A percentile compares a stretch with the other conserved stretches of the same genome.
Evolutionary conservation across 1,139 yeast genomes (phyloP).

Genomic region (Hyphopichia khmerensis): DNA sequence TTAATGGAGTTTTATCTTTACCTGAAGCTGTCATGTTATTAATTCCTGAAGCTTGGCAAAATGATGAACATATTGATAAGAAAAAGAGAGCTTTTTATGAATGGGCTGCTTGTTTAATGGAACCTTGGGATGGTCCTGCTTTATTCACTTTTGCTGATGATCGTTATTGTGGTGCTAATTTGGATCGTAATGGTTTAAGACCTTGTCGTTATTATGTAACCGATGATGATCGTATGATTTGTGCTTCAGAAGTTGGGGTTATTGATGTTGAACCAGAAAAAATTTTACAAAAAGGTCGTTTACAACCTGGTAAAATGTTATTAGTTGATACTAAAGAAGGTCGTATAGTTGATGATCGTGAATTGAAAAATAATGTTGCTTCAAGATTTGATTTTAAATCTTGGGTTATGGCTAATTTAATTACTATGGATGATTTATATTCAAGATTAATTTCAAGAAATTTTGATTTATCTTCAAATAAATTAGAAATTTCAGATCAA

Average conservation of each 20-base stretch:
- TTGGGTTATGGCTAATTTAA: conserved; percentile 86
- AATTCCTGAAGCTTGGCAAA: conserved; percentile 99
- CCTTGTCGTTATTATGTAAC: conserved; percentile 98
- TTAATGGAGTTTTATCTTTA: conserved; percentile 85
- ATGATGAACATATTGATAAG: conserved; percentile 81
- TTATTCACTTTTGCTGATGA: conserved; percentile 96
- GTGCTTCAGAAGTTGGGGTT: conserved; percentile 98
- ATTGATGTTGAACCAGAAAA: conserved; percentile 83
- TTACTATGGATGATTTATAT: conserved; percentile 74
- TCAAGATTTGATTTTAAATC: conserved; percentile 87
- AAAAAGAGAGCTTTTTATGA: conserved; percentile 93
- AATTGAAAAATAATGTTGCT: conserved; percentile 80
- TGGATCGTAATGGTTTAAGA: conserved; percentile 95
- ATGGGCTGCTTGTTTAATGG: conserved; percentile 99
- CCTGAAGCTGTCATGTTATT: conserved; percentile 98
- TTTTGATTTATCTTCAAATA: conserved; percentile 27
- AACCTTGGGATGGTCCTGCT: conserved; percentile 99
- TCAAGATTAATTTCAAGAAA: conserved; percentile 56
- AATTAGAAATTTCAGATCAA: conserved; percentile 14
- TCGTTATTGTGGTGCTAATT: conserved; percentile 96
- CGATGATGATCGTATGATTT: conserved; percentile 90
- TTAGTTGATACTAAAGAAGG: conserved; percentile 94
- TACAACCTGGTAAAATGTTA: conserved; percentile 95
- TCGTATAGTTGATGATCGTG: conserved; percentile 88
- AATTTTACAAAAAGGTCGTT: conserved; percentile 86